Base-by-base conservation (phyloP, 257 asterid species). In the Penstemon barbatus region DNA sequence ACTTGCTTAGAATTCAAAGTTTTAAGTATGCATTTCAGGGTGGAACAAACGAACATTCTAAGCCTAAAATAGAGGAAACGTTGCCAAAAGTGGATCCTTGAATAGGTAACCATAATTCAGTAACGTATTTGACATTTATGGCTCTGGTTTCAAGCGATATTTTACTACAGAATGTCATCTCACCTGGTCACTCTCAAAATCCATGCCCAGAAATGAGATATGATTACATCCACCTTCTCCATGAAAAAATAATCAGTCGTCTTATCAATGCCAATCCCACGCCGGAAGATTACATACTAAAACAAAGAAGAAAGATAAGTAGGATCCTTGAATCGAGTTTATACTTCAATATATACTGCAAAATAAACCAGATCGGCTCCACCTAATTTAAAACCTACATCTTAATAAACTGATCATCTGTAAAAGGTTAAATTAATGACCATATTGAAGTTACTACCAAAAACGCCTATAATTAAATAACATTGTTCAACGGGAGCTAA, bases 191-290 rank as follows among this genome's bases (percentile, higher is more conserved):
- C 90, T 76, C 81, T 84, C 86, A 89, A 68, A 68, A 93, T 54
- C 96, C 96, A 93, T 5, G 79, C 73, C 97, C 99, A 90, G 57
- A 86, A 71, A 52, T 89, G 96, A 75, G 75, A 82, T 80, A 93
- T 85, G 59, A 93, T 69, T 53, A 77, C 84, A 71, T 93, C 99
- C 72, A 93, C 91, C 80, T 93, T 93, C 89, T 93, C 99, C 97
- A 93, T 68, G 84, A 90, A 63, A 82, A 93, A 93, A 77, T 83
- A 88, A 81, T 86, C 96, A 68, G 89, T 83, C 37, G 97, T 90
- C 80, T 71, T 83, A 75, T 93, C 99, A 61, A 90, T 66, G 71
- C 99, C 99, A 84, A 93, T 85, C 81, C 99, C 99, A 43, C 97
- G 96, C 72, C 97, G 87, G 81, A 93, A 90, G 75, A 93, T 89